Percentiles rank a stretch among this genome's conserved stretches.
Conservation (phyloP, 2,329 filamentous ascomycete species). For the Calonectria multiphialidica region DNA sequence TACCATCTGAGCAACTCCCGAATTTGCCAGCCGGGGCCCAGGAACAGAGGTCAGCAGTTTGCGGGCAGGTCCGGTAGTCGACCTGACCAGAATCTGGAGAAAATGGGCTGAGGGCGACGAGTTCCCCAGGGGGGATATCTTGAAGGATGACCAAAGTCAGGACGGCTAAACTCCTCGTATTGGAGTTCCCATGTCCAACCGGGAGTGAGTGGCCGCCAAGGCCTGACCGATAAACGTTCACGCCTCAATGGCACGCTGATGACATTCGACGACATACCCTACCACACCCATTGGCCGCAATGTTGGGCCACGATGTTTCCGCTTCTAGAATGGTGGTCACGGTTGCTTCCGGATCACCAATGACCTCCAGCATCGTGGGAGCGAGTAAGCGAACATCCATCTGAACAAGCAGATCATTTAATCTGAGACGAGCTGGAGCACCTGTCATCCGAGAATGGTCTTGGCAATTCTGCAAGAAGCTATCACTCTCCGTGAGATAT, state of each 20-base stretch:
- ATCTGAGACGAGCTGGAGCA: slow-evolving; percentile 40
- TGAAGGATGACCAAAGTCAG: neutral
- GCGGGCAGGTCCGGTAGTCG: slow-evolving; percentile 18
- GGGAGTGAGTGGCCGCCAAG: neutral
- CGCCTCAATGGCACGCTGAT: neutral
- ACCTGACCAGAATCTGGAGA: slow-evolving; percentile 18
- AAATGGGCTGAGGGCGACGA: slow-evolving; percentile 19
- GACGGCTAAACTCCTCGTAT: slow-evolving; percentile 4
- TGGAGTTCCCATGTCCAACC: neutral
- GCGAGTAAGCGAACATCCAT: slow-evolving; percentile 26
- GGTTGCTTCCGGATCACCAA: slow-evolving; percentile 24
- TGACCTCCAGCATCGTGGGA: slow-evolving; percentile 33
- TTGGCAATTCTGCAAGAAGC: slow-evolving; percentile 23
- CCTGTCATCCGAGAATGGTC: slow-evolving; percentile 27
- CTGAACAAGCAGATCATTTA: slow-evolving; percentile 36
- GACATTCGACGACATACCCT: neutral
- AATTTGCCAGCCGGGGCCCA: neutral
- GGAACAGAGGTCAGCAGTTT: slow-evolving; percentile 7
- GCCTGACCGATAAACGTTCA: neutral
- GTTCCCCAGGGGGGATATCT: neutral
- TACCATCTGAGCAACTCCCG: slow-evolving; percentile 5
- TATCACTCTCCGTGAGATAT: slow-evolving; percentile 22
- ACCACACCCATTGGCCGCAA: slow-evolving; percentile 4
- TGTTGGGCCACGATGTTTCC: slow-evolving; percentile 24
- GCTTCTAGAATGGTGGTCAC: slow-evolving; percentile 32